Evolutionary conservation across 192 early-diverging fungal species (phyloP).

Genomic region (Lunasporangiospora selenospora): DNA sequence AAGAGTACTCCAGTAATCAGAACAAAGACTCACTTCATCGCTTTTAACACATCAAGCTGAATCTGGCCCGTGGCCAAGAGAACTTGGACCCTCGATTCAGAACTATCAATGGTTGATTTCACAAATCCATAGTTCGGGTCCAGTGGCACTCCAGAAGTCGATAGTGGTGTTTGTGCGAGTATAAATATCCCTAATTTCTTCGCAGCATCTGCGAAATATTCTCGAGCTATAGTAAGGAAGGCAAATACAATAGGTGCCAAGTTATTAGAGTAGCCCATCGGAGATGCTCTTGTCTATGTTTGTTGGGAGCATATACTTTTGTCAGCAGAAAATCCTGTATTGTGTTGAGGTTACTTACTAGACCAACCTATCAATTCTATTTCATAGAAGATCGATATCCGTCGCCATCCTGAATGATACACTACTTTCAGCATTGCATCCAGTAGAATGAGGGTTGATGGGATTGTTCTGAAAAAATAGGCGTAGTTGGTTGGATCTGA

Average conservation of each 20-base stretch:
- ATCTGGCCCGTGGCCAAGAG: not conserved
- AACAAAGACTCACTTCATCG: conserved; percentile 20
- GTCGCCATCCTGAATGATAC: conserved; percentile 42
- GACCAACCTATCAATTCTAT: conserved; percentile 45
- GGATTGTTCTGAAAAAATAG: conserved; percentile 56
- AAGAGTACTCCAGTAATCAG: too few species aligned
- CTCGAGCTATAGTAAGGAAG: not conserved
- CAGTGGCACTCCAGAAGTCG: not conserved
- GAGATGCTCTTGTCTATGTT: not conserved
- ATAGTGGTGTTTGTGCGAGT: not conserved
- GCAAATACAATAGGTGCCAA: not conserved
- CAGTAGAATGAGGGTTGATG: conserved; percentile 41
- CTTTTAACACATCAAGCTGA: not conserved
- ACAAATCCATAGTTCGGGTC: conserved; percentile 1
- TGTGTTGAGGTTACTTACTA: conserved; percentile 14
- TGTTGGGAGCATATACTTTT: not conserved
- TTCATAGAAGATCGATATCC: conserved; percentile 47
- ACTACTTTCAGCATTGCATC: conserved; percentile 46
- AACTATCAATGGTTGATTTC: conserved; percentile 4
- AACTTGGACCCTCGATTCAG: conserved; percentile 15
- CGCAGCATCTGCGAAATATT: not conserved
- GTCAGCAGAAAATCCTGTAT: not conserved
- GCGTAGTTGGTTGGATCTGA: conserved; percentile 43
- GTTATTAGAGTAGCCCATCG: too few species aligned
- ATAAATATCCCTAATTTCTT: conserved; percentile 1